Evolutionary conservation across 352 stramenopile genomes (phyloP).

Genomic region (Phytophthora pisi): DNA sequence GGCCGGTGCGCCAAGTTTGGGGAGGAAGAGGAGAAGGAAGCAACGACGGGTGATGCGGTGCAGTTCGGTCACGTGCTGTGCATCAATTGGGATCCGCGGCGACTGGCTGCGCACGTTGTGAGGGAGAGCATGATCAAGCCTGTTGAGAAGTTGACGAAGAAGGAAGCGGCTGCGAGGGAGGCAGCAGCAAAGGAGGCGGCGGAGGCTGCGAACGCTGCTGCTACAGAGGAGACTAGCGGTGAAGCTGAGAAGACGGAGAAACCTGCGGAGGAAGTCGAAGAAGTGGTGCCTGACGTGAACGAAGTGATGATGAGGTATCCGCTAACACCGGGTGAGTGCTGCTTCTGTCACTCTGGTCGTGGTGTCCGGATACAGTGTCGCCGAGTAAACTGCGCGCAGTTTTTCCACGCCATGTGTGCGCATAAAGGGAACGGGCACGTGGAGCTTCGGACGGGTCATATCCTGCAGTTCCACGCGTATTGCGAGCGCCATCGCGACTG

Average conservation of each 20-base stretch:
- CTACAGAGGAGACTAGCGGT: not conserved
- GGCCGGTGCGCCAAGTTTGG: constrained; percentile 5
- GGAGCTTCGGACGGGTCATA: constrained; percentile 38
- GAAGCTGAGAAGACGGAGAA: constrained; percentile 13
- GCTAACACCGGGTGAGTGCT: constrained; percentile 40
- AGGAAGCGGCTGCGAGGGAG: constrained; percentile 18
- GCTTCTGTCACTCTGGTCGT: constrained; percentile 45
- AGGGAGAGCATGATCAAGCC: constrained; percentile 32
- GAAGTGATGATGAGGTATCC: constrained; percentile 27
- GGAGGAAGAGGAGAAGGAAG: constrained; percentile 1
- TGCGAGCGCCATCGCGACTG: constrained; percentile 64
- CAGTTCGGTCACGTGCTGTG: constrained; percentile 56
- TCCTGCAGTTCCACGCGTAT: constrained; percentile 65
- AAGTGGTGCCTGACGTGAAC: constrained; percentile 4
- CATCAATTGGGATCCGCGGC: constrained; percentile 53
- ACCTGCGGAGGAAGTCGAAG: constrained; percentile 15
- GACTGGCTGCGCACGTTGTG: constrained; percentile 29
- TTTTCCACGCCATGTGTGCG: constrained; percentile 74
- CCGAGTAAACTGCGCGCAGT: constrained; percentile 50
- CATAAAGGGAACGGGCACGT: constrained; percentile 47
- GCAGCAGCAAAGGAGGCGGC: not conserved
- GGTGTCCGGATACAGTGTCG: constrained; percentile 70
- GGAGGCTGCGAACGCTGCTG: not conserved
- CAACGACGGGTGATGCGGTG: not conserved
- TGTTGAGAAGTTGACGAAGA: constrained; percentile 23